Evolutionary conservation across 352 stramenopile genomes (phyloP).

Genomic region (Aphanomyces cochlioides): DNA sequence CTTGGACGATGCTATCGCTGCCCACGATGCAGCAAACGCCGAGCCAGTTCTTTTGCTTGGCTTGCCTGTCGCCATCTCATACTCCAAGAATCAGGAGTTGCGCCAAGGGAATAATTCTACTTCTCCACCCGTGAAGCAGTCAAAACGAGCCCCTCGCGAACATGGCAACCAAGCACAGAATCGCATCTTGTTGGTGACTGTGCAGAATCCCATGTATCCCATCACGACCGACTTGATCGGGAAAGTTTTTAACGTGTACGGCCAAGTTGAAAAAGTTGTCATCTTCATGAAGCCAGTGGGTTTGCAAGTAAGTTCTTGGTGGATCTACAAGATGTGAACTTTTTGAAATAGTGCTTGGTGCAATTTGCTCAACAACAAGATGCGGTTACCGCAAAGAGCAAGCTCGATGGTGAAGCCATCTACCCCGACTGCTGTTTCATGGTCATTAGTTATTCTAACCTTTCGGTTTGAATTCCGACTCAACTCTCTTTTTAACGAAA

Average conservation of each 20-base stretch:
- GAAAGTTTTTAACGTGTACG: constrained; percentile 47
- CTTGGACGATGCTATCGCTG: constrained; percentile 17
- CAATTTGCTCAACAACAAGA: constrained; percentile 49
- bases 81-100: constrained; percentile 63
- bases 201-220: constrained; percentile 59
- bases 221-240: constrained; percentile 56
- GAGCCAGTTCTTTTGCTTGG: not conserved
- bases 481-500: not conserved
- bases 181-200: constrained; percentile 60
- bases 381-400: constrained; percentile 42
- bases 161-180: constrained; percentile 35
- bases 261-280: constrained; percentile 54
- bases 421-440: constrained; percentile 60
- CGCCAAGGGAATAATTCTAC: constrained; percentile 20
- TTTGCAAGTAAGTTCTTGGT: constrained; percentile 34
- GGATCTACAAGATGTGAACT: not conserved
- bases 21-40: constrained; percentile 15
- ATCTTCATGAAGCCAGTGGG: constrained; percentile 61
- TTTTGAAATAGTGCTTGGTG: constrained; percentile 44
- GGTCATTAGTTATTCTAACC: constrained; percentile 59
- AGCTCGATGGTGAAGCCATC: constrained; percentile 50
- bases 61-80: constrained; percentile 36
- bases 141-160: not conserved
- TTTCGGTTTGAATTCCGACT: constrained; percentile 35
- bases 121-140: not conserved